Percentiles rank a stretch among this genome's conserved stretches.
Conservation (phyloP, 495 filamentous ascomycete species). For the Lasiosphaeria hispida region DNA sequence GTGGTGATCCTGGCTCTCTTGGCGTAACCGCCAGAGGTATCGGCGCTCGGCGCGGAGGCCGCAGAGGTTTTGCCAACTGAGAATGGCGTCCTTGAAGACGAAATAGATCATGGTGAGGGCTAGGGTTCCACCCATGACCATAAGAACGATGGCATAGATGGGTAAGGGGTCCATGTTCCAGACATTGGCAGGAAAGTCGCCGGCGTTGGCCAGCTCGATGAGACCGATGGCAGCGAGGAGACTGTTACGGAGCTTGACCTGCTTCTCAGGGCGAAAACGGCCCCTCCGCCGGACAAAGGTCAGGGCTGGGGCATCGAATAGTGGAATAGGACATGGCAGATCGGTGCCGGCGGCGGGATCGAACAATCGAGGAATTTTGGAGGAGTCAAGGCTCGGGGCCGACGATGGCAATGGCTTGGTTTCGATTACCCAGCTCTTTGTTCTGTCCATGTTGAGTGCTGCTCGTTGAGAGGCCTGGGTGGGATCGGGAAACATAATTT, state of each 20-base stretch:
- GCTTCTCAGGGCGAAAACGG: slow-evolving; percentile 6
- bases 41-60: slow-evolving; percentile 39
- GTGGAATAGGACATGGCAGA: too few relatives aligned
- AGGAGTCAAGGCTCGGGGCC: too few relatives aligned
- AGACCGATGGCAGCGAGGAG: slow-evolving; percentile 48
- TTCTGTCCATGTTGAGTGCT: too few relatives aligned
- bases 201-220: slow-evolving; percentile 52
- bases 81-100: slow-evolving; percentile 39
- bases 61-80: slow-evolving; percentile 46
- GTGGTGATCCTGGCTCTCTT: neutral
- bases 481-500: too few relatives aligned
- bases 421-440: too few relatives aligned
- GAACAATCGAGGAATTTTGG: too few relatives aligned
- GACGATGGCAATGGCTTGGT: too few relatives aligned
- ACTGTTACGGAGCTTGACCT: slow-evolving; percentile 45
- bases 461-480: too few relatives aligned
- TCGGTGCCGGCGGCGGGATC: too few relatives aligned
- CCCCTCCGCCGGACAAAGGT: neutral
- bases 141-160: slow-evolving; percentile 42
- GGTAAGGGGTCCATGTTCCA: slow-evolving; percentile 52
- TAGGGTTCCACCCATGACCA: slow-evolving; percentile 49
- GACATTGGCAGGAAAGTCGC: slow-evolving; percentile 54
- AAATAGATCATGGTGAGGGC: slow-evolving; percentile 46
- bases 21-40: slow-evolving; percentile 24
- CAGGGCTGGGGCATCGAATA: neutral